Evolutionary conservation across 257 asterid genomes (phyloP).

Genomic region (Eucommia ulmoides): DNA sequence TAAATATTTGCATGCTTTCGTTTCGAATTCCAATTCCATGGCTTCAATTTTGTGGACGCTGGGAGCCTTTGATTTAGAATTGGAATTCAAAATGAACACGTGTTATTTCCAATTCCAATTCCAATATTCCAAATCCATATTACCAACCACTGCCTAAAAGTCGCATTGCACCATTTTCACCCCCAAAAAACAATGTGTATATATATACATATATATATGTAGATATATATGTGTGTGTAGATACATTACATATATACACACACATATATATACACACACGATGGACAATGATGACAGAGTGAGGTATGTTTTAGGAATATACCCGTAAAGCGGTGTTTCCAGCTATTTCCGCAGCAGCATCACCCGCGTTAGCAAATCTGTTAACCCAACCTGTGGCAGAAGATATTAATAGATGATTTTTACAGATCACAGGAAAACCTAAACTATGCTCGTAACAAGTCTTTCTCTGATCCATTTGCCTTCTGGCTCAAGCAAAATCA

Average conservation of each 20-base stretch:
- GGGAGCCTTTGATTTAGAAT: too few relatives aligned
- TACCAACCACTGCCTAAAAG: too few relatives aligned
- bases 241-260: not conserved
- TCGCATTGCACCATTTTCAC: too few relatives aligned
- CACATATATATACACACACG: not conserved
- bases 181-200: too few relatives aligned
- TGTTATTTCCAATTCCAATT: too few relatives aligned
- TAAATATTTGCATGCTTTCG: too few relatives aligned
- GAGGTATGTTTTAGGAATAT: not conserved
- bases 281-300: not conserved
- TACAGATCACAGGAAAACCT: not conserved
- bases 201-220: not conserved
- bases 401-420: conserved; percentile 11
- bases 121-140: too few relatives aligned
- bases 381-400: conserved; percentile 78
- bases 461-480: not conserved
- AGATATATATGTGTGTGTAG: not conserved
- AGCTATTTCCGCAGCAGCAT: conserved; percentile 86
- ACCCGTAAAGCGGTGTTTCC: conserved; percentile 82
- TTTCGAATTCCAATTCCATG: too few relatives aligned
- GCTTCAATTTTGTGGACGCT: too few relatives aligned
- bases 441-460: not conserved
- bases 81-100: too few relatives aligned
- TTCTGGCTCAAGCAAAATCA: not conserved
- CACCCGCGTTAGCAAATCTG: conserved; percentile 95